phyloP scores from a whole-genome alignment of 257 asterid genomes.

The Nicotiana attenuata region DNA sequence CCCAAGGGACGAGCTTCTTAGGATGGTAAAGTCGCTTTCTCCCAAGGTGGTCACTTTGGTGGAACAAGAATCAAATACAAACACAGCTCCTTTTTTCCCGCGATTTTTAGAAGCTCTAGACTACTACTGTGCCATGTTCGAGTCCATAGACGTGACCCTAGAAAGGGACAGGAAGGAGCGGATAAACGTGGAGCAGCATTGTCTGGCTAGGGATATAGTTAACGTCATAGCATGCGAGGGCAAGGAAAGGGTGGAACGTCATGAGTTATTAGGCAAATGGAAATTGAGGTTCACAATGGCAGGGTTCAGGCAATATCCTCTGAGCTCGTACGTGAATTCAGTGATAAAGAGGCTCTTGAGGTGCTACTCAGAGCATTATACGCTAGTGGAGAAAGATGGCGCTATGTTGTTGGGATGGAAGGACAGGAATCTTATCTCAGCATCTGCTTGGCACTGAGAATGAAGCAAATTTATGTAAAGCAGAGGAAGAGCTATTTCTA shows the following conservation, averaged over 20 bases:
- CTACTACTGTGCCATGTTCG: slow-evolving; percentile 76
- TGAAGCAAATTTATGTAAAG: not conserved
- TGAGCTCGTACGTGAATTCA: slow-evolving; percentile 73
- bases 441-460: slow-evolving; percentile 80
- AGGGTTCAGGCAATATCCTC: slow-evolving; percentile 59
- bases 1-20: slow-evolving; percentile 76
- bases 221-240: slow-evolving; percentile 94
- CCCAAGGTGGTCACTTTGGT: slow-evolving; percentile 80
- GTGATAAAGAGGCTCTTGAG: slow-evolving; percentile 63
- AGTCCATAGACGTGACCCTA: slow-evolving; percentile 72
- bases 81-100: slow-evolving; percentile 71
- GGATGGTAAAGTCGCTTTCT: slow-evolving; percentile 64
- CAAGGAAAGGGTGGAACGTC: slow-evolving; percentile 80
- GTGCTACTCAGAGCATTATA: slow-evolving; percentile 73
- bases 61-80: slow-evolving; percentile 92
- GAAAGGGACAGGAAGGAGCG: slow-evolving; percentile 74
- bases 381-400: slow-evolving; percentile 72
- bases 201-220: slow-evolving; percentile 86
- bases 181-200: slow-evolving; percentile 83
- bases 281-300: slow-evolving; percentile 77
- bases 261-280: slow-evolving; percentile 92
- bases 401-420: slow-evolving; percentile 88
- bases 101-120: slow-evolving; percentile 69
- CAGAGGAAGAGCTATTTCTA: not conserved
- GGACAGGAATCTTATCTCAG: slow-evolving; percentile 70